A percentile compares a stretch with the other conserved stretches of the same genome.
Evolutionary conservation across 768 basidiomycete genomes (phyloP).

Genomic region (Tricholoma saponaceum): DNA sequence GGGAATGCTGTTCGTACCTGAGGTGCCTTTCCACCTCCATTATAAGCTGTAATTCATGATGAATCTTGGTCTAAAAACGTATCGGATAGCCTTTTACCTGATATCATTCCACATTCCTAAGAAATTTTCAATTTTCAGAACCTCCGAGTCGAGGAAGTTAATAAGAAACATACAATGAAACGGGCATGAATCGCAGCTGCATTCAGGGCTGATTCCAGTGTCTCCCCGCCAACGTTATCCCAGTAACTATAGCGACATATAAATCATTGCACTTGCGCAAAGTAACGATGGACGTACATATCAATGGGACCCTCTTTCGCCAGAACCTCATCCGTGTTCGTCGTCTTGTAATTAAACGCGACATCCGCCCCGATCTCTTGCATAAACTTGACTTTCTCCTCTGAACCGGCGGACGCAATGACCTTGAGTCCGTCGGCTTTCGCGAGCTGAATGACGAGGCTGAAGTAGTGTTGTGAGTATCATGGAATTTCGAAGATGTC

Average conservation of each 20-base stretch:
- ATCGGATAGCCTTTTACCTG: slow-evolving; percentile 7
- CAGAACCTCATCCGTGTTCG: slow-evolving; percentile 22
- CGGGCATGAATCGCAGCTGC: slow-evolving; percentile 40
- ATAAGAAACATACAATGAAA: slow-evolving; percentile 41
- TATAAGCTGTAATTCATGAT: slow-evolving; percentile 22
- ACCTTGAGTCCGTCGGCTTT: slow-evolving; percentile 36
- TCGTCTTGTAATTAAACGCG: slow-evolving; percentile 28
- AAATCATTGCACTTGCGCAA: neutral
- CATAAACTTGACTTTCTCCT: slow-evolving; percentile 36
- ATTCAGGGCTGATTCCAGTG: slow-evolving; percentile 50
- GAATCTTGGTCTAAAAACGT: neutral
- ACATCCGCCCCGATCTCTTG: slow-evolving; percentile 30
- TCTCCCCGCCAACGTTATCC: slow-evolving; percentile 61
- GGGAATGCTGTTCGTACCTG: slow-evolving; percentile 18
- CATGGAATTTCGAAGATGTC: neutral
- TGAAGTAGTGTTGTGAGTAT: neutral
- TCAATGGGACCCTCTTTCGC: slow-evolving; percentile 34
- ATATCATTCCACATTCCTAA: slow-evolving; percentile 41
- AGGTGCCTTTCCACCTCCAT: slow-evolving; percentile 24
- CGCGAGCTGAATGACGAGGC: slow-evolving; percentile 16
- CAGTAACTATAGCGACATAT: slow-evolving; percentile 32
- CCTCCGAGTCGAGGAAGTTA: neutral
- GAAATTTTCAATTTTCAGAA: neutral
- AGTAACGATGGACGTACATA: slow-evolving; percentile 24
- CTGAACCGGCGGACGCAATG: slow-evolving; percentile 36